Base-by-base conservation (phyloP, 208 protist genomes). In the Acanthamoeba lenticulata region DNA sequence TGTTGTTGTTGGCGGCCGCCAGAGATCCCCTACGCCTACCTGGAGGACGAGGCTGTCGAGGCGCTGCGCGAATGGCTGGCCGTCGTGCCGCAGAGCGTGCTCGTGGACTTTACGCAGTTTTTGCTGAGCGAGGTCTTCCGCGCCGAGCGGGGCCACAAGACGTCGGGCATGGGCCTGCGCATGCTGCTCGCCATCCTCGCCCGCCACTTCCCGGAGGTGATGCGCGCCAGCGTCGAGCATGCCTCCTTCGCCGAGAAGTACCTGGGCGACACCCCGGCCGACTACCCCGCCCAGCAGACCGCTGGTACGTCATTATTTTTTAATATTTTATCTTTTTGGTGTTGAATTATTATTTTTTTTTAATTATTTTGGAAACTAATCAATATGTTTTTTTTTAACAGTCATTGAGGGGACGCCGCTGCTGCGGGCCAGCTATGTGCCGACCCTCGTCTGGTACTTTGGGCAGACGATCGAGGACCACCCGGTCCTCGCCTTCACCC, bases 381-480 rank as follows among this genome's bases (percentile, higher is more conserved):
- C 15, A 24, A 19, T 52, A 19, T 52, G 45, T 49, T 5, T 49
- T 5, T 49, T 5, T 49, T 5, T 49, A 5, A 36, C 57, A 67
- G 57, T 45, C 13, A 0, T 79, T 9, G 79, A 88, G 27, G 29
- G 29, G 13, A 88, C 79, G 1, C 4, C 42, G n/a, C 27, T 88
- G 42, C 13, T 88, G 79, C 38, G 45, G 9, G 38, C 42, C 45
- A 60, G 11, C 79, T 52, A 60, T 6, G 38, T 88, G 79, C 79
- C 79, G 5, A 17, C 57, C 29, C 42, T 88, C n/a, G 79, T 88
- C 19, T 88, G 79, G 79, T 52, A 34, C 47, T 60, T 88, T 42
- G 79, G 79, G 29, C 79, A 88, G n/a, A 88, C 79, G 42, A 88
- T 88, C 47, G 79, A 88, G 36, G 45, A 88, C 45, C 47, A 52